phyloP scores from a whole-genome alignment of 257 asterid species.

The Plectranthus barbatus region DNA sequence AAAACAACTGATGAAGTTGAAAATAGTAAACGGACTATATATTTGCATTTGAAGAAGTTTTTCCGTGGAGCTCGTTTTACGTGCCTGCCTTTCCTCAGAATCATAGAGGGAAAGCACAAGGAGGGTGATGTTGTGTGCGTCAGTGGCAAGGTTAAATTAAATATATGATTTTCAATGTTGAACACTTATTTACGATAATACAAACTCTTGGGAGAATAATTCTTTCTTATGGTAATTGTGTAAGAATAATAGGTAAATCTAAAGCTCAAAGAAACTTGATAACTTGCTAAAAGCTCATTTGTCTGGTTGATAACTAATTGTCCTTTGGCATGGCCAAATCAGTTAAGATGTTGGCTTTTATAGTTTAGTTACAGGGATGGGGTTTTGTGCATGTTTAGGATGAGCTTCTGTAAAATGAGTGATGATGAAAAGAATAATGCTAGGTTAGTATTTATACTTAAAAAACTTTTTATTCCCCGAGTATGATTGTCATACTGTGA shows the following conservation, averaged over 20 bases:
- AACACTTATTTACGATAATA: background rate
- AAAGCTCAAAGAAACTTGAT: background rate
- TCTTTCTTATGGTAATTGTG: background rate
- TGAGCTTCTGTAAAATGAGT: background rate
- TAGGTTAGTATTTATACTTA: background rate
- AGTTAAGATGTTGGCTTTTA: background rate
- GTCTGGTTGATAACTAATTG: background rate
- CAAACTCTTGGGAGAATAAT: background rate
- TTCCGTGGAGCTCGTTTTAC: slow-evolving; percentile 95
- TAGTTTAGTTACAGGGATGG: no score
- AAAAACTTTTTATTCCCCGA: background rate
- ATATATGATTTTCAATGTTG: background rate
- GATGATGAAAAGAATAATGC: background rate
- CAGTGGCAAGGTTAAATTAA: slow-evolving; percentile 75
- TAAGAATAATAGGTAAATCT: background rate
- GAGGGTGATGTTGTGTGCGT: slow-evolving; percentile 84
- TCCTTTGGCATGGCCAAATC: background rate
- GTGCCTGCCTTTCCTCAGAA: slow-evolving; percentile 62
- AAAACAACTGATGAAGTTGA: slow-evolving; percentile 31
- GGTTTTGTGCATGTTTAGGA: no score
- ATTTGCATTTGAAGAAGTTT: slow-evolving; percentile 83
- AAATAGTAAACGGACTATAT: slow-evolving; percentile 35
- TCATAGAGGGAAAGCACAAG: slow-evolving; percentile 71
- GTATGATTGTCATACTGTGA: background rate
- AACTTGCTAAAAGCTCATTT: background rate